Conservation (phyloP, 1,284 basidiomycete genomes). For the Papiliotrema flavescens region DNA sequence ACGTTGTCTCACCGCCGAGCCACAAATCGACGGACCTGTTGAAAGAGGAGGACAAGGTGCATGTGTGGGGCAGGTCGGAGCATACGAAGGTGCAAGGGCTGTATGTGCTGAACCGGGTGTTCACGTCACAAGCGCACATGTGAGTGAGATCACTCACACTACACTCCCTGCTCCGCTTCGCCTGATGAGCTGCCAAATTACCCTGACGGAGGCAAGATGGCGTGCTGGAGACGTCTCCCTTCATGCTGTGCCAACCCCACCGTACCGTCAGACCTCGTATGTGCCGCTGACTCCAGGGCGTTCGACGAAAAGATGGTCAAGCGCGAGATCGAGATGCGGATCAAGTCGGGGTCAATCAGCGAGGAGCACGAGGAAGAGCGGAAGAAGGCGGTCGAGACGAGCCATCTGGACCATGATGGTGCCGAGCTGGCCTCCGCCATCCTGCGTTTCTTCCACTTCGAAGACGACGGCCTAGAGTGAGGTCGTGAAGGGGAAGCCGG, state of each 20-base stretch:
- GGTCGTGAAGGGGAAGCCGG: too few species aligned
- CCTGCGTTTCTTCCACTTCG: slow-evolving; percentile 14
- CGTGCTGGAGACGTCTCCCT: too few species aligned
- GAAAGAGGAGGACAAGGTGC: background rate
- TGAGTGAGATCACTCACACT: too few species aligned
- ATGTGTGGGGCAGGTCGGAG: slow-evolving; percentile 12
- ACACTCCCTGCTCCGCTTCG: too few species aligned
- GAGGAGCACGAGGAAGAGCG: slow-evolving; percentile 3
- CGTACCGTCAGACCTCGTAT: too few species aligned
- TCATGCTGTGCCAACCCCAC: too few species aligned
- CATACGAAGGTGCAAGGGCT: slow-evolving; percentile 16
- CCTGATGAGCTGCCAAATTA: too few species aligned
- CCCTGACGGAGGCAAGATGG: too few species aligned
- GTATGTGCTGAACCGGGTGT: slow-evolving; percentile 12
- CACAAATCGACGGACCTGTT: slow-evolving; percentile 6
- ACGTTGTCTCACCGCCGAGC: slow-evolving; percentile 8
- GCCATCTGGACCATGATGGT: slow-evolving; percentile 15
- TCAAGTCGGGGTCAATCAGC: slow-evolving; percentile 7
- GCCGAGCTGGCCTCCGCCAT: slow-evolving; percentile 7
- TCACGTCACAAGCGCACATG: slow-evolving; percentile 18
- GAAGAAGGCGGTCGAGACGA: slow-evolving; percentile 8
- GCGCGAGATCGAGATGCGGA: slow-evolving; percentile 16
- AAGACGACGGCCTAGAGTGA: slow-evolving; percentile 12
- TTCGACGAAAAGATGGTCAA: slow-evolving; percentile 17
- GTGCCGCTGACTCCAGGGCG: background rate